These are phyloP conservation scores for Malus orientalis DNA, from an alignment of 306 rosid species.

Conservation along the genomic window DNA sequence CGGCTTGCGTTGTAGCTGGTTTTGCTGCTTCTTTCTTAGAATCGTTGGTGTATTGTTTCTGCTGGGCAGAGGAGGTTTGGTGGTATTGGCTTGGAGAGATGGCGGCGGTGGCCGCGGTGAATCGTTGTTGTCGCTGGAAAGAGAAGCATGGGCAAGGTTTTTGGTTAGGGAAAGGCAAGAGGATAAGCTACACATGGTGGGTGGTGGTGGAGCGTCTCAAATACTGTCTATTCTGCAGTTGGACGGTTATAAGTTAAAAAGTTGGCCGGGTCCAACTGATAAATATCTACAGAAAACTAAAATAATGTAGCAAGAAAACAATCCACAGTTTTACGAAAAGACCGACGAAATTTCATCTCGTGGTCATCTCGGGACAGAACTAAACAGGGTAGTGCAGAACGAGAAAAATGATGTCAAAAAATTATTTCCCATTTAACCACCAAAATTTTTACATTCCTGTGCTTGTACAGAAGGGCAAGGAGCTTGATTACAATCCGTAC, in stretches of 20 bases:
- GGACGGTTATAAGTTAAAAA: not conserved
- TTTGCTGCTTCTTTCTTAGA: constrained; percentile 7
- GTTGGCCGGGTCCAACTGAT: not conserved
- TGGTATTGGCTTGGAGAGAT: constrained; percentile 15
- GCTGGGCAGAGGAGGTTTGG: constrained; percentile 7
- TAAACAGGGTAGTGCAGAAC: too few species aligned
- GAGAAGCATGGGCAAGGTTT: constrained; percentile 22
- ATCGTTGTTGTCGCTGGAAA: constrained; percentile 24
- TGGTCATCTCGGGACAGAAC: not conserved
- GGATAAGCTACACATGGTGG: constrained; percentile 44
- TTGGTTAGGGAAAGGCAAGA: constrained; percentile 21
- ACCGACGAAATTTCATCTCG: not conserved
- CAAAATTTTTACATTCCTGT: not conserved
- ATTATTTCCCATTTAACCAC: not conserved
- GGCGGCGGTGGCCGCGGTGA: constrained; percentile 7
- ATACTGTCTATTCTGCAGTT: not conserved
- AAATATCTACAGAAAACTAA: not conserved
- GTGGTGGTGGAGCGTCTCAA: not conserved
- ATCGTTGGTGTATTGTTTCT: constrained; percentile 1
- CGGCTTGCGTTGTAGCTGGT: not conserved
- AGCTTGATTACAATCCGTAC: not conserved
- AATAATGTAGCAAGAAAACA: not conserved
- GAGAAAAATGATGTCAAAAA: too few species aligned
- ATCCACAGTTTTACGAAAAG: not conserved
- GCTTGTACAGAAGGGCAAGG: not conserved